Evolutionary conservation across 257 asterid species (phyloP), one percentile per base, ranked within the genome.

Genomic region (Ballota nigra): DNA sequence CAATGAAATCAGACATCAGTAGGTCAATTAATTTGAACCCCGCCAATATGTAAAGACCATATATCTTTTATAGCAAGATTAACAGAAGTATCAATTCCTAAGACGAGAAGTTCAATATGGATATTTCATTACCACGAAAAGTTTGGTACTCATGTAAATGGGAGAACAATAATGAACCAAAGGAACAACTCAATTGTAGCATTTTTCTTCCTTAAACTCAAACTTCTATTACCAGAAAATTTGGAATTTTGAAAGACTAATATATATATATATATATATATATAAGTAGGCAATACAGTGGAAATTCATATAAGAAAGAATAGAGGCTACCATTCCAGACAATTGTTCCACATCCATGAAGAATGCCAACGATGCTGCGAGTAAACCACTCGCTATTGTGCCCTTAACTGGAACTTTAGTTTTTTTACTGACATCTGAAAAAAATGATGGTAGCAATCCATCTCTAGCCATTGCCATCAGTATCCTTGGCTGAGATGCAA

Each of bases 391-490:
- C 53, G 75, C 86, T 57, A 92, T 58, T 16, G 99, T 94, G 86
- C 96, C 73, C 81, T 94, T 91, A 53, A 91, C 69, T 16, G 99
- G 99, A 59, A 94, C 99, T 82, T 94, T 95, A 60, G 95, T 85
- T 29, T 56, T 79, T 75, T 82, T 84, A 74, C 73, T 79, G 52
- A 94, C 93, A 34, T 91, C 98, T 2, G 95, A 89, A 56, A 94
- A 94, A 74, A 94, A 92, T 31, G 99, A 77, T 11, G 99, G 99
- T 63, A 94, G 89, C 87, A 94, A 81, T 63, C 99, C 99, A 68
- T 94, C 98, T 80, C 99, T 86, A 53, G 99, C 96, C 99, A 94
- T 94, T 70, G 98, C 98, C 99, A 94, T 91, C 62, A 94, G 84
- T 77, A 94, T 91, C 20, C 99, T 86, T 18, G 99, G 98, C 99